phyloP scores from a whole-genome alignment of 176 grass and related monocot genomes.

The Microstegium vimineum region DNA sequence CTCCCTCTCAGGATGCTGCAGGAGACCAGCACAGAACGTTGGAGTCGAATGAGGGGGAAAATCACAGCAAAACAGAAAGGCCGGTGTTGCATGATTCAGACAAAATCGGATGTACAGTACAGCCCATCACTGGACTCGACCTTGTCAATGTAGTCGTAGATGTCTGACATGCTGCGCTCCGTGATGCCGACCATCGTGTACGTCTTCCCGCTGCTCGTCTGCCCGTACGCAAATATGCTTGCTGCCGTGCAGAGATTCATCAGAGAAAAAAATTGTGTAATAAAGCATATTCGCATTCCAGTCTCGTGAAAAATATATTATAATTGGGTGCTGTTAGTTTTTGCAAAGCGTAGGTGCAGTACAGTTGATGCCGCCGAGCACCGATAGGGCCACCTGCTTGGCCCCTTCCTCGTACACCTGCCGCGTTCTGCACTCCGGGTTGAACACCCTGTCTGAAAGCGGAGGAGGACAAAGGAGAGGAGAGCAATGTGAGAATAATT shows the following conservation, averaged over 20 bases:
- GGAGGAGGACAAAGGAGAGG: background rate
- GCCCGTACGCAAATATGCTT: conserved; percentile 90
- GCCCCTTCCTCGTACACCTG: conserved; percentile 89
- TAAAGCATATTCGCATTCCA: too few species aligned
- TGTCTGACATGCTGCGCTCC: conserved; percentile 63
- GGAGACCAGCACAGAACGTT: background rate
- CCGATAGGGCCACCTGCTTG: conserved; percentile 75
- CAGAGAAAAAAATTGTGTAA: background rate
- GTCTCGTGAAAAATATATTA: background rate
- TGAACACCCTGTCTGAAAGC: conserved; percentile 75
- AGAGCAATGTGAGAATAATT: background rate
- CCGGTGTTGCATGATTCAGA: background rate
- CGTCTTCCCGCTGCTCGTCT: conserved; percentile 96
- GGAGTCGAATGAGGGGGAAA: background rate
- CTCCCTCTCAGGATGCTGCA: conserved; percentile 72
- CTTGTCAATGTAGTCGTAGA: conserved; percentile 76
- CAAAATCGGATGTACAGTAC: background rate
- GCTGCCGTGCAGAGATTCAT: conserved; percentile 29
- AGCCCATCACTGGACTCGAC: conserved; percentile 30
- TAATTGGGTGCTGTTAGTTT: background rate
- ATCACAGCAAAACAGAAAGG: background rate
- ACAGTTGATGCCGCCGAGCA: conserved; percentile 87
- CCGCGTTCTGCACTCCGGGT: conserved; percentile 45
- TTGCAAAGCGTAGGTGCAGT: conserved; percentile 26
- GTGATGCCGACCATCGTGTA: conserved; percentile 96